Evolutionary conservation across 106 monocot species (phyloP).

Genomic region (Gastrodia elata): DNA sequence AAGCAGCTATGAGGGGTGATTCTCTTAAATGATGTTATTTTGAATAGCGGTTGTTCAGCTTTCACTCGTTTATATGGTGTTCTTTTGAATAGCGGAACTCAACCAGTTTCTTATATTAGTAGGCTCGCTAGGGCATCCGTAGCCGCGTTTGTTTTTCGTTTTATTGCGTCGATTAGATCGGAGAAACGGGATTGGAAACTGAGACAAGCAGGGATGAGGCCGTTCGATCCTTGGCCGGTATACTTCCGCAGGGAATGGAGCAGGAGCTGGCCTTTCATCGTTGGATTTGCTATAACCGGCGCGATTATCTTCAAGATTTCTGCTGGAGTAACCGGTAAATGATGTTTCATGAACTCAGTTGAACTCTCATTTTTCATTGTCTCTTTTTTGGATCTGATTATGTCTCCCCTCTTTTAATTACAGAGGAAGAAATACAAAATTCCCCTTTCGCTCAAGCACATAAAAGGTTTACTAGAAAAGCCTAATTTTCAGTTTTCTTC

Average conservation of each 20-base stretch:
- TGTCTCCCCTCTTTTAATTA: neutral
- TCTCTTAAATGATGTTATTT: no score
- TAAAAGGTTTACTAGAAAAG: constrained; percentile 21
- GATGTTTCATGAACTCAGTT: neutral
- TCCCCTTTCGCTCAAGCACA: constrained; percentile 69
- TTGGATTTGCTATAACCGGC: constrained; percentile 82
- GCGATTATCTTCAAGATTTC: constrained; percentile 64
- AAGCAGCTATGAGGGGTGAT: no score
- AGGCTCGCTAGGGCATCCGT: neutral
- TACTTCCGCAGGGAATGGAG: constrained; percentile 81
- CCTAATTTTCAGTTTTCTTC: neutral
- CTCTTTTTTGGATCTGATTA: neutral
- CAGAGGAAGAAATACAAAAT: constrained; percentile 88
- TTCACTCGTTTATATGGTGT: no score
- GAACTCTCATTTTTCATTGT: neutral
- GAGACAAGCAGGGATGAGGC: constrained; percentile 33
- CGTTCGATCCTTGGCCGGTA: constrained; percentile 92
- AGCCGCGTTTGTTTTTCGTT: neutral
- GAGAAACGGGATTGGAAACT: neutral
- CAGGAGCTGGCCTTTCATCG: constrained; percentile 87
- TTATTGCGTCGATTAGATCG: neutral
- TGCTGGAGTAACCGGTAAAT: constrained; percentile 57
- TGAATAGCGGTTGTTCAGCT: no score
- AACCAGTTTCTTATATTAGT: neutral
- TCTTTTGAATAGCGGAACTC: neutral